Evolutionary conservation across 2,329 filamentous ascomycete species (phyloP).

Genomic region (Plectosphaerella sp.): DNA sequence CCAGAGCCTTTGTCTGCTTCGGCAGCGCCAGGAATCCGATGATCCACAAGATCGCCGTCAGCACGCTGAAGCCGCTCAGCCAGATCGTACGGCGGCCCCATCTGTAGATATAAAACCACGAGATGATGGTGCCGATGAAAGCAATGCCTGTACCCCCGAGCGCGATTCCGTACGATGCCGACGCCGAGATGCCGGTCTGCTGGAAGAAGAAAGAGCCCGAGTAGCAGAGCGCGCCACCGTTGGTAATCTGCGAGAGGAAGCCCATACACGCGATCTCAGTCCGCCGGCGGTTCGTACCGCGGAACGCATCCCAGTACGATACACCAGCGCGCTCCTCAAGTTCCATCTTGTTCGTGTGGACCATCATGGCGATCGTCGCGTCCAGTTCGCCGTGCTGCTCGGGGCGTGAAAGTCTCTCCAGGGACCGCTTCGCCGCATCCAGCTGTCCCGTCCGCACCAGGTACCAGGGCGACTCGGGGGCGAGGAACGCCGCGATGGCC

Average conservation of each 20-base stretch:
- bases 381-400: conserved; percentile 27
- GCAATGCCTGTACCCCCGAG: conserved; percentile 38
- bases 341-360: conserved; percentile 41
- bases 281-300: conserved; percentile 38
- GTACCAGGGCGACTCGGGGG: conserved; percentile 32
- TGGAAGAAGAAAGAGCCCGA: conserved; percentile 42
- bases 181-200: conserved; percentile 26
- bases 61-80: conserved; percentile 30
- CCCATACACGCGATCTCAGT: conserved; percentile 39
- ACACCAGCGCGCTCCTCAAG: conserved; percentile 31
- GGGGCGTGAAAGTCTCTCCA: conserved; percentile 24
- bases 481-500: conserved; percentile 23
- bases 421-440: conserved; percentile 25
- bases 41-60: conserved; percentile 33
- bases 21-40: conserved; percentile 37
- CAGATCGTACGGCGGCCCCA: conserved; percentile 39
- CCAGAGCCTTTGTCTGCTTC: conserved; percentile 26
- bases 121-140: conserved; percentile 36
- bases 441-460: conserved; percentile 27
- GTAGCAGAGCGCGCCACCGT: conserved; percentile 35
- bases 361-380: conserved; percentile 33
- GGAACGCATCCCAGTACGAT: conserved; percentile 41
- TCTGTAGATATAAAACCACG: conserved; percentile 36
- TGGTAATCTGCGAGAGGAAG: conserved; percentile 36
- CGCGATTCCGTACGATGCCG: conserved; percentile 33